Percentiles rank a stretch among this genome's conserved stretches.
These are phyloP conservation scores for Aechmea fasciata DNA, from an alignment of 176 grass and related monocot genomes.

Conservation along the genomic window DNA sequence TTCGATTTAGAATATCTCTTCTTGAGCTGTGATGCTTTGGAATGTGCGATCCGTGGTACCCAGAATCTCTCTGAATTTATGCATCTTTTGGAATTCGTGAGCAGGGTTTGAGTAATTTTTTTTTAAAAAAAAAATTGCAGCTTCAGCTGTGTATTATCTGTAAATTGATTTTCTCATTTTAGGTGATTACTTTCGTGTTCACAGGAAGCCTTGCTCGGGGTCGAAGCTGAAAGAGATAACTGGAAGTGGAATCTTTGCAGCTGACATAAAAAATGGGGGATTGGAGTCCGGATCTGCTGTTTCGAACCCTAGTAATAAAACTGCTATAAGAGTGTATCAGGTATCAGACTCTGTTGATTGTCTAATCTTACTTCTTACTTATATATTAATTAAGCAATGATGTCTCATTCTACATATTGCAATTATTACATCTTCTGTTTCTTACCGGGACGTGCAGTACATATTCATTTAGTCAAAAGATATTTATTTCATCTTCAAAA, in stretches of 20 bases:
- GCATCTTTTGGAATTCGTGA: too few relatives aligned
- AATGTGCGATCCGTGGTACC: too few relatives aligned
- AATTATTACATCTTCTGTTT: neutral
- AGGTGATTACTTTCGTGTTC: neutral
- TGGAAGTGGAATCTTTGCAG: slow-evolving; percentile 77
- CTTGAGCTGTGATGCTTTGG: too few relatives aligned
- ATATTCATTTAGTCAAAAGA: neutral
- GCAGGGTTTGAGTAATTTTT: too few relatives aligned
- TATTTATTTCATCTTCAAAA: neutral
- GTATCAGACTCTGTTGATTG: slow-evolving; percentile 19
- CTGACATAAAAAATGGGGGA: slow-evolving; percentile 35
- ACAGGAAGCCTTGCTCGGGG: slow-evolving; percentile 73
- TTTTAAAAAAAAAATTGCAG: too few relatives aligned
- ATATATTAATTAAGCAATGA: neutral
- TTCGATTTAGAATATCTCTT: too few relatives aligned
- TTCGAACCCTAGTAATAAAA: slow-evolving; percentile 42
- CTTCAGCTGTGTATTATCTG: too few relatives aligned
- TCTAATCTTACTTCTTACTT: neutral
- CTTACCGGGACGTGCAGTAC: neutral
- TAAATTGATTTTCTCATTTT: too few relatives aligned
- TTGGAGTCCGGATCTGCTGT: slow-evolving; percentile 27
- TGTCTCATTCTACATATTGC: neutral
- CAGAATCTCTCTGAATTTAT: too few relatives aligned
- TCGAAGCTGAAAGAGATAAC: slow-evolving; percentile 76
- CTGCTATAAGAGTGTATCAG: slow-evolving; percentile 78